Evolutionary conservation across 2,329 filamentous ascomycete genomes (phyloP), one percentile per base, ranked within the genome.

Genomic region (Alternaria rosae): DNA sequence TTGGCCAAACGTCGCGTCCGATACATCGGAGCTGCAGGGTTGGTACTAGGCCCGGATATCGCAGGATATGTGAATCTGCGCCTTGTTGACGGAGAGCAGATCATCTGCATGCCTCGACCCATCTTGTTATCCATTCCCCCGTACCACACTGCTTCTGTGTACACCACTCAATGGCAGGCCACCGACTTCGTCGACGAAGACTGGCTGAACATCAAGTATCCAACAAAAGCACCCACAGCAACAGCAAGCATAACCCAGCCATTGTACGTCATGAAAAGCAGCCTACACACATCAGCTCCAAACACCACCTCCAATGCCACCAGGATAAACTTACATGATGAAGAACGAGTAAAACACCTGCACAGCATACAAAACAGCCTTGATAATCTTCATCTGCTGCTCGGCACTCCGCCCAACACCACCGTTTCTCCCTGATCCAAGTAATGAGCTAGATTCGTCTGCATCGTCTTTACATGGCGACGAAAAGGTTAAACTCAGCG

Each of bases 201-300:
- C 56, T 85, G 84, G 58, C 88, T 86, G 82, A 97, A 99, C 45
- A 91, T 72, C 62, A 97, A 77, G 77, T 97, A 97, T 44, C 95
- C 95, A 45, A 97, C 80, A 69, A 96, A 97, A 0, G 94, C 94
- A 15, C 95, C 95, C 10, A 96, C 83, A 1, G 91, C 91, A 15
- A 98, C 94, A 4, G 94, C 88, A 69, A 97, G 81, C 95, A 99
- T 99, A 70, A 99, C 89, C 90, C 92, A 97, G 59, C 95, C 95
- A 75, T 99, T 99, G 82, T 99, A 99, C n/a, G 95, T 99, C 95
- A 99, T 99, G 82, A 99, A 99, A 21, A 99, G 82, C 64, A 99
- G 85, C 95, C 94, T 98, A 62, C n/a, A 57, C 45, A 50, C 55
- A 67, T 76, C 58, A 73, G 58, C 42, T 41, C 11, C 43, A 17